These are phyloP conservation scores for Neopestalotiopsis sp. DNA, from an alignment of 2,329 filamentous ascomycete species.

Conservation along the genomic window DNA sequence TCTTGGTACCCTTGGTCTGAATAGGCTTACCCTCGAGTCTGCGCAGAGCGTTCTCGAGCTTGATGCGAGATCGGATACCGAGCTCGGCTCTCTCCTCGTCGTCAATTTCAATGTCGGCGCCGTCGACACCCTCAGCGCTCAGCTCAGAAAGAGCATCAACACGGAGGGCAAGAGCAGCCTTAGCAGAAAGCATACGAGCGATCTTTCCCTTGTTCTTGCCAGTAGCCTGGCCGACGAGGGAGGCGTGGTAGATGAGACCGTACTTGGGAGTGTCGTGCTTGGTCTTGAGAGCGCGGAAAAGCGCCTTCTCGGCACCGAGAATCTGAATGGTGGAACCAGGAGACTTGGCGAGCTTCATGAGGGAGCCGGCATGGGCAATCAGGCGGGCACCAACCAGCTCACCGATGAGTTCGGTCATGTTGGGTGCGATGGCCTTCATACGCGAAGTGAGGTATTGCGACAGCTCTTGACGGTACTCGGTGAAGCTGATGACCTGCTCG, in stretches of 20 bases:
- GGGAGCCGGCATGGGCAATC: slow-evolving; percentile 91
- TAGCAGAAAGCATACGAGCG: slow-evolving; percentile 92
- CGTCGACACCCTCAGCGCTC: slow-evolving; percentile 65
- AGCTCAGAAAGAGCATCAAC: slow-evolving; percentile 88
- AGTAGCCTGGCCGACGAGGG: slow-evolving; percentile 93
- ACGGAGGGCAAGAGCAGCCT: slow-evolving; percentile 90
- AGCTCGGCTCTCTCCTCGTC: slow-evolving; percentile 89
- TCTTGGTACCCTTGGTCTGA: slow-evolving; percentile 74
- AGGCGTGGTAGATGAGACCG: slow-evolving; percentile 91
- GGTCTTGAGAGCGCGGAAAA: slow-evolving; percentile 97
- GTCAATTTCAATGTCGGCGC: slow-evolving; percentile 64
- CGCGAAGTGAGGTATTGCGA: slow-evolving; percentile 88
- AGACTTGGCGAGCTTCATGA: slow-evolving; percentile 93
- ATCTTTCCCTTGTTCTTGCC: slow-evolving; percentile 99
- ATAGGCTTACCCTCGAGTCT: slow-evolving; percentile 90
- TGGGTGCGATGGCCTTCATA: slow-evolving; percentile 97
- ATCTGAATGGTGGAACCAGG: slow-evolving; percentile 97
- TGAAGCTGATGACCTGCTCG: slow-evolving; percentile 90
- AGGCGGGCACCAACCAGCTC: slow-evolving; percentile 93
- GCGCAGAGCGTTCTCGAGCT: slow-evolving; percentile 78
- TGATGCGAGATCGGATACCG: slow-evolving; percentile 73
- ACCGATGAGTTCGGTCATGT: slow-evolving; percentile 90
- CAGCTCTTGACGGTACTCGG: slow-evolving; percentile 87
- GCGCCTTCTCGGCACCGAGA: slow-evolving; percentile 95
- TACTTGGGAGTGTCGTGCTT: slow-evolving; percentile 99